Evolutionary conservation across 2,329 filamentous ascomycete genomes (phyloP), one percentile per base, ranked within the genome.

Genomic region (Aspergillus novofumigatus): DNA sequence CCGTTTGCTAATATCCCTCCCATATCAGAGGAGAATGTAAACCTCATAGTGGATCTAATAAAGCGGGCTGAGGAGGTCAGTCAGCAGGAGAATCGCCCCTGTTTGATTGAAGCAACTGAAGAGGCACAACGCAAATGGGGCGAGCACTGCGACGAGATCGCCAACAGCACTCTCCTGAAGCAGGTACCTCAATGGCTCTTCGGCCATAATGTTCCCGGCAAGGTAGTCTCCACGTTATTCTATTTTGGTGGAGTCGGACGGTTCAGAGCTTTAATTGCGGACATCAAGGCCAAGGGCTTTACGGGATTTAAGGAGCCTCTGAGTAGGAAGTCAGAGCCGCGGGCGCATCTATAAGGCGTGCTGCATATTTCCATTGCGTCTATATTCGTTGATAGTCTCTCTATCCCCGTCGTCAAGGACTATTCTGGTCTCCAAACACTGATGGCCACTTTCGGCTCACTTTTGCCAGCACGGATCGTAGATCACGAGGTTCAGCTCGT

Each of bases 1-100:
- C 70, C 69, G 0, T 74, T 75, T 52, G 61, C 61, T 7, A 76
- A 74, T 49, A 54, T 69, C 11, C 73, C 71, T 14, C 64, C 66
- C 0, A 57, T 64, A 1, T 63, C 72, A 21, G 74, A 77, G 54
- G 54, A 55, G 1, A 65, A 71, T 11, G 70, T 72, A 1, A 68
- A 73, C 1, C 56, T 56, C 17, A 50, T 58, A 9, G 38, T 49
- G 17, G 48, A 58, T 11, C 17, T 55, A 1, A 56, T 60, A 21
- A 25, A 51, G 4, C 52, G 44, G 4, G 53, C 51, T 1, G 55
- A 61, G 41, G 20, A 47, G 2, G 35, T 44, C 7, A 42, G 29
- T 1, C 21, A 21, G n/a, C 26, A n/a, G n/a, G 35, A 21, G 17
- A 28, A 51, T 2, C 11, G 17, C 20, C 49, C 6, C 8, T 61